These are phyloP conservation scores for Coemansia asiatica DNA, from an alignment of 192 early-diverging fungal genomes.

Conservation along the genomic window DNA sequence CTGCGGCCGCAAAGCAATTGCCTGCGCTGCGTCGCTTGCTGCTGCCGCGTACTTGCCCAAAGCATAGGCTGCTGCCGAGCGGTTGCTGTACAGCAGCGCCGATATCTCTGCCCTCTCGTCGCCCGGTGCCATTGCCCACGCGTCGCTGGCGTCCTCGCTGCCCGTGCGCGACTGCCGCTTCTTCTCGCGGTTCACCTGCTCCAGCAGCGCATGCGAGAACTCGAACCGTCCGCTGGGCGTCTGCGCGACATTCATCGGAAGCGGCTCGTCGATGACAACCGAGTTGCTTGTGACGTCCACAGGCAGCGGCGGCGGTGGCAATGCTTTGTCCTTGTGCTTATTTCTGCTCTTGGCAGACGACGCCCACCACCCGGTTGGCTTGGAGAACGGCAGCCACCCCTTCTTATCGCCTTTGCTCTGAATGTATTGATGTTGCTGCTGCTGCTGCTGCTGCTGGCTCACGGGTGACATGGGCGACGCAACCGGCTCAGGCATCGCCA, in stretches of 20 bases:
- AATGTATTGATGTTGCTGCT: neutral
- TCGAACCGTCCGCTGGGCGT: slow-evolving; percentile 33
- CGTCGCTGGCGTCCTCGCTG: slow-evolving; percentile 2
- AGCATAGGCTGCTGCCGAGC: slow-evolving; percentile 43
- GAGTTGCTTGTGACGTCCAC: neutral
- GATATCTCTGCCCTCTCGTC: slow-evolving; percentile 38
- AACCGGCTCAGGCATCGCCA: neutral
- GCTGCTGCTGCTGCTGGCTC: neutral
- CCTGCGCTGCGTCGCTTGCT: slow-evolving; percentile 27
- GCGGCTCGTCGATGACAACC: slow-evolving; percentile 42
- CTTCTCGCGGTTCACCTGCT: slow-evolving; percentile 13
- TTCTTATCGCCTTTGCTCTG: neutral
- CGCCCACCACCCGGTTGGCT: neutral
- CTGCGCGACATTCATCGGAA: slow-evolving; percentile 30
- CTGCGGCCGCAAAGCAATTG: slow-evolving; percentile 27
- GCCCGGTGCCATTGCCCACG: slow-evolving; percentile 6
- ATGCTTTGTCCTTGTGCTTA: neutral
- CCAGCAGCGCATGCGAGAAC: slow-evolving; percentile 40
- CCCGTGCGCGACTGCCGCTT: neutral
- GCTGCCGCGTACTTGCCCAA: slow-evolving; percentile 43
- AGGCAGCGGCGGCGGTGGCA: neutral
- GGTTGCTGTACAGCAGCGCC: slow-evolving; percentile 51
- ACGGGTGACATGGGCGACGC: neutral
- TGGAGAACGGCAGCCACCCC: slow-evolving; percentile 7
- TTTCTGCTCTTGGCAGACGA: neutral